Conservation (phyloP, 306 rosid genomes). For the Astragalus glycyphyllos region DNA sequence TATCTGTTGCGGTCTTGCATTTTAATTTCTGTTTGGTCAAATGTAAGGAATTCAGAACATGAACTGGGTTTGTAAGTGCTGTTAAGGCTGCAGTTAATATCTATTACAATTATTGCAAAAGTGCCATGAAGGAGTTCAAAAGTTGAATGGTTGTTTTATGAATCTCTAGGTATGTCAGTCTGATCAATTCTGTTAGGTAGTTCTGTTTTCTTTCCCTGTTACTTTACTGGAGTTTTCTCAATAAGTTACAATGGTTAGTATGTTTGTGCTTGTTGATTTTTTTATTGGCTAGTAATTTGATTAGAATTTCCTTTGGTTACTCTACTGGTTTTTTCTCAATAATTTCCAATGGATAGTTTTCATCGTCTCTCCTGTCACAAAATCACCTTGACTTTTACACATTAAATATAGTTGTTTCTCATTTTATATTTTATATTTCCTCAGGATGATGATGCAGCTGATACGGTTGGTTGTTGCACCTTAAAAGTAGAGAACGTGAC, state of each 20-base stretch:
- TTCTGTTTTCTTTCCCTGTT: not conserved
- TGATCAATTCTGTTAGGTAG: not conserved
- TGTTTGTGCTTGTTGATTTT: not conserved
- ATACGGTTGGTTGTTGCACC: constrained; percentile 99
- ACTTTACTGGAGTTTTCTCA: not conserved
- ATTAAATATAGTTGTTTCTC: constrained; percentile 39
- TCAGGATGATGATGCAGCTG: constrained; percentile 99
- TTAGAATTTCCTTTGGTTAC: not conserved
- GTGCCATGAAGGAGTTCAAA: not conserved
- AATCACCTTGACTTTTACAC: too few relatives aligned
- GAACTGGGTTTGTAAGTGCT: not conserved
- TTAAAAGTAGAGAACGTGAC: constrained; percentile 95
- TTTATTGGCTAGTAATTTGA: not conserved
- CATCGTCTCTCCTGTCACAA: too few relatives aligned
- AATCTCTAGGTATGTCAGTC: constrained; percentile 2
- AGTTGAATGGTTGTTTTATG: not conserved
- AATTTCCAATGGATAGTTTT: too few relatives aligned
- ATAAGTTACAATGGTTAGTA: not conserved
- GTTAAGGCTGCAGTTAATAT: not conserved
- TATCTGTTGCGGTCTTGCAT: not conserved
- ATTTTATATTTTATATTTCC: constrained; percentile 21
- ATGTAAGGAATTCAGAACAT: too few relatives aligned
- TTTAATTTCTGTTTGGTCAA: too few relatives aligned
- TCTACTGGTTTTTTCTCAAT: too few relatives aligned
- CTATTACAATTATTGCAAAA: too few relatives aligned